These are phyloP conservation scores for Lycium ferocissimum DNA, from an alignment of 257 asterid species.

Conservation along the genomic window DNA sequence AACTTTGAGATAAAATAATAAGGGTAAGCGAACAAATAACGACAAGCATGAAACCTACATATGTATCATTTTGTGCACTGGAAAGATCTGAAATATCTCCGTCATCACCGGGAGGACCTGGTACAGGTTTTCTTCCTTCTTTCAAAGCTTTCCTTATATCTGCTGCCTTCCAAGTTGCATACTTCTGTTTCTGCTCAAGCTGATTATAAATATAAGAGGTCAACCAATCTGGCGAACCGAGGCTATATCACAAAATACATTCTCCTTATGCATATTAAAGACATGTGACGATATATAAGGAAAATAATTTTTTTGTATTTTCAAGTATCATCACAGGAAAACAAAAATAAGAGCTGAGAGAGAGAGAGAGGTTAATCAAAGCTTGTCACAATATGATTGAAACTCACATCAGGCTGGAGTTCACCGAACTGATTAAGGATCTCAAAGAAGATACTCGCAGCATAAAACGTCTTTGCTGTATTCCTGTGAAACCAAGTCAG, in stretches of 20 bases:
- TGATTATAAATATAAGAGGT: conserved; percentile 39
- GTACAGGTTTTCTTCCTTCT: conserved; percentile 92
- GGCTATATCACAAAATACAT: background rate
- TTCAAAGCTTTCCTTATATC: conserved; percentile 95
- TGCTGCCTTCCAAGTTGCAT: conserved; percentile 98
- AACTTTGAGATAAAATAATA: background rate
- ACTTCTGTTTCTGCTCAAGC: conserved; percentile 98
- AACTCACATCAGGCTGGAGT: conserved; percentile 90
- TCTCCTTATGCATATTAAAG: background rate
- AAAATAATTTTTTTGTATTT: background rate
- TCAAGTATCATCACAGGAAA: background rate
- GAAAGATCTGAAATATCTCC: conserved; percentile 54
- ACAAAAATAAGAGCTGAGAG: conserved; percentile 12
- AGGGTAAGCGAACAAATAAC: background rate
- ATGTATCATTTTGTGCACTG: conserved; percentile 48
- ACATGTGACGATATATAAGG: background rate
- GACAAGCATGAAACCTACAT: conserved; percentile 49
- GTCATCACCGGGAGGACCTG: conserved; percentile 98
- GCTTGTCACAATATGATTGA: background rate
- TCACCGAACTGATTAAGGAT: conserved; percentile 88
- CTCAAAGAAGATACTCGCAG: conserved; percentile 96
- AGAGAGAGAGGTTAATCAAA: background rate
- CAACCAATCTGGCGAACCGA: conserved; percentile 11
- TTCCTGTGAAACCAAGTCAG: conserved; percentile 58
- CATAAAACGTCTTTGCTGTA: conserved; percentile 97